Percentiles rank a stretch among this genome's conserved stretches.
These are phyloP conservation scores for Camillea tinctor DNA, from an alignment of 2,329 filamentous ascomycete genomes.

Conservation along the genomic window DNA sequence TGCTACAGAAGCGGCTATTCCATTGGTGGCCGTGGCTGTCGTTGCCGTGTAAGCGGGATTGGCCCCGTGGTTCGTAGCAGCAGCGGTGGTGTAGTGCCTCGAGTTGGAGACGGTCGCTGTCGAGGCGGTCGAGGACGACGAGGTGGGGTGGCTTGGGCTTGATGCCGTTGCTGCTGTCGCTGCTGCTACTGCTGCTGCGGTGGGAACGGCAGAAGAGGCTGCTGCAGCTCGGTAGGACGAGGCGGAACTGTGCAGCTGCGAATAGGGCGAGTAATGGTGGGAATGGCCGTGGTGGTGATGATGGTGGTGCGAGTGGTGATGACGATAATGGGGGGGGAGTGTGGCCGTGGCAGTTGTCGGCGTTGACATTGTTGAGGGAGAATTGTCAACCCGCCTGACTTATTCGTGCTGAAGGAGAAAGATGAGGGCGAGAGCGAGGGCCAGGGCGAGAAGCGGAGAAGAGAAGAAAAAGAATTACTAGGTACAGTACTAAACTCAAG, in stretches of 20 bases:
- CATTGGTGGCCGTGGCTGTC: constrained; percentile 34
- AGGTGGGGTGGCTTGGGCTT: constrained; percentile 39
- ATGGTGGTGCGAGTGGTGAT: constrained; percentile 57
- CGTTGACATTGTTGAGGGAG: constrained; percentile 64
- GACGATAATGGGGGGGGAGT: constrained; percentile 65
- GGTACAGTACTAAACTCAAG: not conserved
- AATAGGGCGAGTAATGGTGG: constrained; percentile 47
- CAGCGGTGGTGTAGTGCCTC: constrained; percentile 28
- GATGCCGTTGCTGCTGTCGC: constrained; percentile 3
- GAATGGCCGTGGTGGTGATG: constrained; percentile 64
- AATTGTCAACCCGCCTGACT: constrained; percentile 5
- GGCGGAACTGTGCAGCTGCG: constrained; percentile 22
- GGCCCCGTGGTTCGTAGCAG: constrained; percentile 20
- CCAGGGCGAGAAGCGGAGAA: constrained; percentile 2
- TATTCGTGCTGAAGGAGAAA: constrained; percentile 8
- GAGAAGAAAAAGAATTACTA: not conserved
- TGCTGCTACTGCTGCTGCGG: too few relatives aligned
- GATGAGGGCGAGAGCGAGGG: constrained; percentile 2
- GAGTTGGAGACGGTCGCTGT: constrained; percentile 28
- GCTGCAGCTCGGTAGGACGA: constrained; percentile 44
- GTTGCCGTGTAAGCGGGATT: constrained; percentile 23
- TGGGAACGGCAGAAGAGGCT: constrained; percentile 5
- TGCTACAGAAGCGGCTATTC: constrained; percentile 34
- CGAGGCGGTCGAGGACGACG: constrained; percentile 39
- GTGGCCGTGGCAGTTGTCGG: constrained; percentile 75